These are phyloP conservation scores for Tulasnella sp. DNA, from an alignment of 768 basidiomycete species.

Conservation along the genomic window DNA sequence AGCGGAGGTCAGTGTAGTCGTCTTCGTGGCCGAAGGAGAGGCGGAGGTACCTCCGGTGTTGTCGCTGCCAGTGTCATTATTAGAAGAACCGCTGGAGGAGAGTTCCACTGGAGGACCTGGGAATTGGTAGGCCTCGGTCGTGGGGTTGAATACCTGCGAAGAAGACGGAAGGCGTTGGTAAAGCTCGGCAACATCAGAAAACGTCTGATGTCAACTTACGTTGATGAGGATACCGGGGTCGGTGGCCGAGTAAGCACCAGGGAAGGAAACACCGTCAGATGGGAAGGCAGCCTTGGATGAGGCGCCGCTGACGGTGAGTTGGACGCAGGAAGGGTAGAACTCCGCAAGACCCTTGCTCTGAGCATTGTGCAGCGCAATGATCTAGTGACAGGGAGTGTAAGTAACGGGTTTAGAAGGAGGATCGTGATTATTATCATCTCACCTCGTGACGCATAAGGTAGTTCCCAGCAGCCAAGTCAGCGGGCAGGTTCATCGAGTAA, in stretches of 20 bases:
- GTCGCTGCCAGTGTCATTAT: background rate
- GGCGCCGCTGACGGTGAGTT: conserved; percentile 44
- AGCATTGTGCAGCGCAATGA: conserved; percentile 65
- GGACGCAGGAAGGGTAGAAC: conserved; percentile 66
- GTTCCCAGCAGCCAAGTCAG: conserved; percentile 48
- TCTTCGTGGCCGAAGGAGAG: too few relatives aligned
- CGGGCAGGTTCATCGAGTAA: conserved; percentile 23
- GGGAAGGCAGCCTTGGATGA: conserved; percentile 26
- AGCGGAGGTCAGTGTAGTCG: background rate
- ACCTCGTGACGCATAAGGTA: conserved; percentile 65
- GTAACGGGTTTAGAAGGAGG: background rate
- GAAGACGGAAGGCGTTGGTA: background rate
- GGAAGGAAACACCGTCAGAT: conserved; percentile 42
- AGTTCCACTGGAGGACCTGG: background rate
- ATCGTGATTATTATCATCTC: background rate
- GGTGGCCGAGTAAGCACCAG: conserved; percentile 58
- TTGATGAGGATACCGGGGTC: conserved; percentile 58
- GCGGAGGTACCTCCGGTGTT: background rate
- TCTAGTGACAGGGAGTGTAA: conserved; percentile 19
- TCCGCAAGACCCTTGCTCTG: conserved; percentile 51
- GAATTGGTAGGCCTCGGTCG: conserved; percentile 16
- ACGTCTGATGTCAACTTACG: background rate
- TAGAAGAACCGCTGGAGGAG: background rate
- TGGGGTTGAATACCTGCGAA: conserved; percentile 13
- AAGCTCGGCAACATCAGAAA: background rate